Evolutionary conservation across 208 protist genomes (phyloP).

Genomic region (Wallacemonas sp.): DNA sequence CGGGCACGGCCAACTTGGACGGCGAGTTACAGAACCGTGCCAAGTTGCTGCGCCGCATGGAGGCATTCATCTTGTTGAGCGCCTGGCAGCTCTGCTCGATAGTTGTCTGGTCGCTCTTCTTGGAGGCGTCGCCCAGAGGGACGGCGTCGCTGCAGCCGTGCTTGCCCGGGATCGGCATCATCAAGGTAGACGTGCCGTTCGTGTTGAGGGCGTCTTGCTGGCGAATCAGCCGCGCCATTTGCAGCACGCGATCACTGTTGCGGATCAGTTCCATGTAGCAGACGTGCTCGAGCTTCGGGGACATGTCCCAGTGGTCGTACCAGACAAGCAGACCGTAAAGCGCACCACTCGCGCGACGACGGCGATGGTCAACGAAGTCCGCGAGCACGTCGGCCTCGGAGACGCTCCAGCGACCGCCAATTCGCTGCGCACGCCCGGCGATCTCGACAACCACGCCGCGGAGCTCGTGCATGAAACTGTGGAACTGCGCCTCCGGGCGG

Average conservation of each 20-base stretch:
- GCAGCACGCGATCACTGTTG: conserved; percentile 68
- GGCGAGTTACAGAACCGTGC: conserved; percentile 19
- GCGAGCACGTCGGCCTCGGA: conserved; percentile 56
- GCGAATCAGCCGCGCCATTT: conserved; percentile 63
- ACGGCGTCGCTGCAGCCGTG: conserved; percentile 27
- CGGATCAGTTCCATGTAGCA: conserved; percentile 83
- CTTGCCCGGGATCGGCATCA: conserved; percentile 44
- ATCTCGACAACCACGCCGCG: conserved; percentile 64
- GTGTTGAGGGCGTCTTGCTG: conserved; percentile 64
- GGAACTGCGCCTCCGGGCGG: conserved; percentile 63
- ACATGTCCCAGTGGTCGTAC: conserved; percentile 82
- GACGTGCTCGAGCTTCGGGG: conserved; percentile 69
- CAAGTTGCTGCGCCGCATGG: conserved; percentile 39
- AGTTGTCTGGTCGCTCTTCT: conserved; percentile 26
- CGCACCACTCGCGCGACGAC: conserved; percentile 50
- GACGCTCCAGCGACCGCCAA: conserved; percentile 61
- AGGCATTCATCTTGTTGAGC: conserved; percentile 31
- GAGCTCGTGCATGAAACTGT: conserved; percentile 67
- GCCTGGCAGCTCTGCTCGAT: conserved; percentile 47
- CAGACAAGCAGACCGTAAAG: conserved; percentile 73
- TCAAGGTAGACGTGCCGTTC: conserved; percentile 58
- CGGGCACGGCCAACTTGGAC: conserved; percentile 4
- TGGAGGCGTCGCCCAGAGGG: conserved; percentile 13
- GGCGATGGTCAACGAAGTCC: conserved; percentile 58
- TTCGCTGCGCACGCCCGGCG: conserved; percentile 41